Conservation (phyloP, 176 grass and related monocot genomes). For the Aegilops longissima region DNA sequence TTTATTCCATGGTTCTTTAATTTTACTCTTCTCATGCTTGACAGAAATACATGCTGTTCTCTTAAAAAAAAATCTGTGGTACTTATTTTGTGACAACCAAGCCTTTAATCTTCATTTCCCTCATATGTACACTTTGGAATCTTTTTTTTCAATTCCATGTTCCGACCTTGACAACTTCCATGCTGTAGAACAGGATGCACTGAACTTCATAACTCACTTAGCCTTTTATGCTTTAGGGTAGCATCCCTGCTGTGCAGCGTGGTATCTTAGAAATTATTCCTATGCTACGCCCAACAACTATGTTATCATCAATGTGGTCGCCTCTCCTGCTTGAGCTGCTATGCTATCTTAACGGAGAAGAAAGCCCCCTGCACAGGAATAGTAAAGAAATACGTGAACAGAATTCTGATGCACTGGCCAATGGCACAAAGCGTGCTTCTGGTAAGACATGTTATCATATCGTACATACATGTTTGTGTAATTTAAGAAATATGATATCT, state of each 20-base stretch:
- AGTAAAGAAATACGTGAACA: conserved; percentile 40
- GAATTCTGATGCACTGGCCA: conserved; percentile 35
- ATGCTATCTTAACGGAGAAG: conserved; percentile 77
- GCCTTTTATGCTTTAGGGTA: conserved; percentile 63
- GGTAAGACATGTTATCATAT: conserved; percentile 42
- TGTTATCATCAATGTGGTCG: conserved; percentile 77
- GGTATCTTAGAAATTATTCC: conserved; percentile 95
- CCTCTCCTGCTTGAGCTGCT: conserved; percentile 75
- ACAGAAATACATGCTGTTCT: conserved; percentile 1
- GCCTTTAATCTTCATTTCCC: conserved; percentile 9
- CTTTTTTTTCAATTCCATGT: conserved; percentile 16
- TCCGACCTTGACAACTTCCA: conserved; percentile 28
- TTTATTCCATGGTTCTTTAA: conserved; percentile 9
- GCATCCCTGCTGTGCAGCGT: conserved; percentile 63
- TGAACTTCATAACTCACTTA: conserved; percentile 20
- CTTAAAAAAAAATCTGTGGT: not conserved
- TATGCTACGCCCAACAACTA: conserved; percentile 58
- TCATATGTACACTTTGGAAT: not conserved
- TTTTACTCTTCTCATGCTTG: not conserved
- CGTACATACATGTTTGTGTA: conserved; percentile 12
- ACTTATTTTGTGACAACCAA: conserved; percentile 26
- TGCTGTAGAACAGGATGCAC: conserved; percentile 18
- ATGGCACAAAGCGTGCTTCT: conserved; percentile 18
- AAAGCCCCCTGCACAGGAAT: conserved; percentile 50
- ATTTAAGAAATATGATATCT: conserved; percentile 15